Base-by-base conservation (phyloP, 1,139 yeast species). In the Pneumocystis oryctolagi region DNA sequence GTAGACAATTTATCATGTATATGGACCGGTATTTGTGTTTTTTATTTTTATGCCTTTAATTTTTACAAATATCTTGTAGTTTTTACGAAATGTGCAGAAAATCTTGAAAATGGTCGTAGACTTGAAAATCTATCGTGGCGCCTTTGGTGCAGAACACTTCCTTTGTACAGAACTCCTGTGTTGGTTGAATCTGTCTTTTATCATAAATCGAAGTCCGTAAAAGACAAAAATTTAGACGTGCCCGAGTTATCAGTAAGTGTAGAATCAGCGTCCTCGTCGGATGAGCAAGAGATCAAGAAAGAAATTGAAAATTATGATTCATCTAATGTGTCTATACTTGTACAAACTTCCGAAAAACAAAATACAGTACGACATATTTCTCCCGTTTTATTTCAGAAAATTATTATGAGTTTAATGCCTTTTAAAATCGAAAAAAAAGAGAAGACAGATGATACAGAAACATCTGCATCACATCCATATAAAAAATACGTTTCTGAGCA, bases 111-210 rank as follows among this genome's bases (percentile, higher is more conserved):
- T 68, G 85, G 85, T 39, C 76, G 78, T 62, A 74, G 85, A 28
- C 71, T 82, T 14, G 85, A 81, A 69, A 82, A 82, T 69, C 75
- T 82, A 64, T 79, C 83, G 61, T 82, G 85, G 85, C 73, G 85
- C 55, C 76, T 82, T 53, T 81, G 82, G 71, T 81, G 80, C 66
- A 73, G 82, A 62, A 80, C 79, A 63, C 80, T 2, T 69, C 76
- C 35, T 60, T 63, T 47, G 12, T 25, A 20, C 31, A 47, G 3
- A 25, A 47, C 12, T 4, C 16, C 30, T 14, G 3, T 5, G 6
- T 5, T 47, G 16, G 28, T 25, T 8, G 55, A 12, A 3, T 5
- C 31, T 12, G 55, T 12, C 25, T 9, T 12, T 20, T 6, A 47
- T 9, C 2, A 25, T 8, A 9, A 2, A 12, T 25, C 30, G 1